These are phyloP conservation scores for Osmanthus fragrans DNA, from an alignment of 257 asterid species.

Conservation along the genomic window DNA sequence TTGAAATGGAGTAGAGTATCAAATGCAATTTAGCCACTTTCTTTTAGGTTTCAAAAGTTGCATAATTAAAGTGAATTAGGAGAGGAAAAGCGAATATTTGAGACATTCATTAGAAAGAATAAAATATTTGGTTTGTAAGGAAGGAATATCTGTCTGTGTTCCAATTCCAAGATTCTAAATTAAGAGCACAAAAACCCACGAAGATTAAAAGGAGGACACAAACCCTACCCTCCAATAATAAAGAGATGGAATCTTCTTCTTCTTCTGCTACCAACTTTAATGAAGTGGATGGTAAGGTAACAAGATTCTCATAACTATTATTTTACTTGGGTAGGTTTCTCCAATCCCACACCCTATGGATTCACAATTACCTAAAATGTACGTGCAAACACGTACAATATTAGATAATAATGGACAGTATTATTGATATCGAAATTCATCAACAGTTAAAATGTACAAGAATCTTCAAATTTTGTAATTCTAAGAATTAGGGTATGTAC, in stretches of 20 bases:
- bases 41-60: conserved; percentile 65
- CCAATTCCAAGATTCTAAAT: conserved; percentile 63
- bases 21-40: conserved; percentile 52
- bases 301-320: conserved; percentile 49
- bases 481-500: too few relatives aligned
- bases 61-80: conserved; percentile 54
- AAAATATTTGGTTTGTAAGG: conserved; percentile 37
- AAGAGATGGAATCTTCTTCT: conserved; percentile 53
- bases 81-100: conserved; percentile 58
- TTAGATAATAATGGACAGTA: too few relatives aligned
- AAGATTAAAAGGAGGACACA: conserved; percentile 23
- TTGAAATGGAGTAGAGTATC: conserved; percentile 63
- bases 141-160: conserved; percentile 65
- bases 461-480: too few relatives aligned
- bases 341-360: neutral
- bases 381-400: neutral
- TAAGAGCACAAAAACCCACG: conserved; percentile 48
- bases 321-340: neutral
- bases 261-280: conserved; percentile 85
- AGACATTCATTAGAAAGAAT: conserved; percentile 51
- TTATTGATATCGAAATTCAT: too few relatives aligned
- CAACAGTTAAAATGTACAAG: too few relatives aligned
- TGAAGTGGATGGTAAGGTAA: conserved; percentile 80
- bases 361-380: neutral
- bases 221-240: conserved; percentile 40